A percentile compares a stretch with the other conserved stretches of the same genome.
phyloP scores from a whole-genome alignment of 805 yeast species.

The Spathaspora sp. region DNA sequence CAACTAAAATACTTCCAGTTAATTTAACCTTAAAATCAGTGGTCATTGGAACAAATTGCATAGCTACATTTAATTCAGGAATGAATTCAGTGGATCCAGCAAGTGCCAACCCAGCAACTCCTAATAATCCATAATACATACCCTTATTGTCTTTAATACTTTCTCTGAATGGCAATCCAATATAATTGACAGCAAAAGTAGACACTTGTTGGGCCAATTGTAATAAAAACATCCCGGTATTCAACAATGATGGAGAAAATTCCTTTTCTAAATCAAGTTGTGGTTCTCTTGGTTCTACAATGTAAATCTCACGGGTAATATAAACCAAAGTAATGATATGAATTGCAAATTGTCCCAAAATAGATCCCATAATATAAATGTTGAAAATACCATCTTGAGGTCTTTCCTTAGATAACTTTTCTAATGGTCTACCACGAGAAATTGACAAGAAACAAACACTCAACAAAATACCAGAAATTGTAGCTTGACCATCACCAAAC shows the following conservation, averaged over 20 bases:
- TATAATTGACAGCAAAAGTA: constrained; percentile 96
- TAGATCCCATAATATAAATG: constrained; percentile 94
- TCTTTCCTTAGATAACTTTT: constrained; percentile 85
- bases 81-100: constrained; percentile 91
- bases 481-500: constrained; percentile 97
- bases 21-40: constrained; percentile 70
- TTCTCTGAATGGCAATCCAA: constrained; percentile 95
- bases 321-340: constrained; percentile 82
- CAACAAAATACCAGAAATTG: constrained; percentile 87
- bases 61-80: constrained; percentile 90
- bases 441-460: constrained; percentile 94
- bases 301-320: constrained; percentile 78
- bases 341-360: constrained; percentile 92
- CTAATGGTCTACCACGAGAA: constrained; percentile 88
- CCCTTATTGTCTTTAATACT: constrained; percentile 87
- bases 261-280: constrained; percentile 84
- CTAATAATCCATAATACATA: constrained; percentile 92
- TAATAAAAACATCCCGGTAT: constrained; percentile 92
- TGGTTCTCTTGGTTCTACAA: constrained; percentile 89
- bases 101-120: constrained; percentile 84
- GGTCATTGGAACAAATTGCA: constrained; percentile 88
- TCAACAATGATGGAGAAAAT: constrained; percentile 84
- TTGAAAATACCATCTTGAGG: constrained; percentile 98
- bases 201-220: constrained; percentile 96
- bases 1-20: constrained; percentile 68